phyloP scores from a whole-genome alignment of 176 grass and related monocot species.

The Carex parvula region DNA sequence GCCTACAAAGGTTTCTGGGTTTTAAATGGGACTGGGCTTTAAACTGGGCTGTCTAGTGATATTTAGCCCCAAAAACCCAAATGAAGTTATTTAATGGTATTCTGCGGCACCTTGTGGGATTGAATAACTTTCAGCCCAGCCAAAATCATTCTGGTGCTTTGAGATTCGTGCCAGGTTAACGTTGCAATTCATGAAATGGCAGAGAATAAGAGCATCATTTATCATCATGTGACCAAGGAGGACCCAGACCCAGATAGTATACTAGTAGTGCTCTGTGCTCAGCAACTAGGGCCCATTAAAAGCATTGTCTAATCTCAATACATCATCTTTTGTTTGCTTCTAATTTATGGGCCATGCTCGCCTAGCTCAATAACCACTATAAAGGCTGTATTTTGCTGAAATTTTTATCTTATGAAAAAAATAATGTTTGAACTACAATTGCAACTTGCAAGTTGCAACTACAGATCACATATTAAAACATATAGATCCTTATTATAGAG shows the following conservation, averaged over 20 bases:
- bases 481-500: not conserved
- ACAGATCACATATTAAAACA: not conserved
- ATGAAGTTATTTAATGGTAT: not conserved
- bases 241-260: not conserved
- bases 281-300: not conserved
- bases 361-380: not conserved
- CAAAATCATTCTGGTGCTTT: too few species aligned
- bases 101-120: not conserved
- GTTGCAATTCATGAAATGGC: not conserved
- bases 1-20: not conserved
- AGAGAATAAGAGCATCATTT: not conserved
- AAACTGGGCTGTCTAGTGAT: not conserved
- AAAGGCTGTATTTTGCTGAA: not conserved
- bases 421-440: not conserved
- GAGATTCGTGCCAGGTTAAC: not conserved
- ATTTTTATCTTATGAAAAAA: not conserved
- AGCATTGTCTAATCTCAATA: not conserved
- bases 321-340: slow-evolving; percentile 11
- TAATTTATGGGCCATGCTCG: not conserved
- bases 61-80: not conserved
- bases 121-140: not conserved
- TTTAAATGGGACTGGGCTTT: not conserved
- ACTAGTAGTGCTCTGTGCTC: not conserved
- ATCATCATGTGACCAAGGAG: not conserved
- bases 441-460: not conserved